These are phyloP conservation scores for Passiflora organensis DNA, from an alignment of 345 rosid genomes.

Conservation along the genomic window DNA sequence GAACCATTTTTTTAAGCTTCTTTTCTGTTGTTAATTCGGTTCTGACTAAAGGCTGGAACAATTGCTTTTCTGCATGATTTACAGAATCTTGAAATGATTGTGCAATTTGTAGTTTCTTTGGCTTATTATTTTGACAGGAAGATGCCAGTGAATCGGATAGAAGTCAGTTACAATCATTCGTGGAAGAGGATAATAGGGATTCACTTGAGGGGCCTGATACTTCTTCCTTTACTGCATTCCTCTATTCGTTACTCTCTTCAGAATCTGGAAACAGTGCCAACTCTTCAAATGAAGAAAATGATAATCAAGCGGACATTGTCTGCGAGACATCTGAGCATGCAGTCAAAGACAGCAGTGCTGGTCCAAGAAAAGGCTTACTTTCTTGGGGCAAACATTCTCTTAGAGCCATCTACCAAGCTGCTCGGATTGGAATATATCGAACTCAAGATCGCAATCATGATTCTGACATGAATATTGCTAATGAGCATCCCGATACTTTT, in stretches of 20 bases:
- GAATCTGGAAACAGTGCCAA: constrained; percentile 37
- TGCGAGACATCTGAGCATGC: constrained; percentile 30
- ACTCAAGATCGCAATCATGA: constrained; percentile 42
- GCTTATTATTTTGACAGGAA: constrained; percentile 32
- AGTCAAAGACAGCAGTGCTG: constrained; percentile 40
- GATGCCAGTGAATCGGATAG: constrained; percentile 40
- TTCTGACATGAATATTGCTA: constrained; percentile 35
- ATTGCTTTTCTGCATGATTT: background rate
- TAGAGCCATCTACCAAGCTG: constrained; percentile 46
- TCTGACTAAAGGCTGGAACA: too few species aligned
- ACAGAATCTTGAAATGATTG: background rate
- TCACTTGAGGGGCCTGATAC: constrained; percentile 78
- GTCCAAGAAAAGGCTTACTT: constrained; percentile 51
- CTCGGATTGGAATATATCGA: constrained; percentile 45
- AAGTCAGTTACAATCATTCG: constrained; percentile 40
- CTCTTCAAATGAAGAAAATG: constrained; percentile 31
- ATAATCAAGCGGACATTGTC: constrained; percentile 34
- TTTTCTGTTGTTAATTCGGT: background rate
- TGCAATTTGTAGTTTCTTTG: background rate
- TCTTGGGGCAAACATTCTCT: constrained; percentile 72
- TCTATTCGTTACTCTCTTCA: constrained; percentile 69
- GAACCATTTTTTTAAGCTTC: too few species aligned
- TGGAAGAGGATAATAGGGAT: constrained; percentile 40
- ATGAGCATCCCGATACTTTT: constrained; percentile 28
- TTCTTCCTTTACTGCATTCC: constrained; percentile 88